phyloP scores from a whole-genome alignment of 306 rosid genomes.

The Prosopis cineraria region DNA sequence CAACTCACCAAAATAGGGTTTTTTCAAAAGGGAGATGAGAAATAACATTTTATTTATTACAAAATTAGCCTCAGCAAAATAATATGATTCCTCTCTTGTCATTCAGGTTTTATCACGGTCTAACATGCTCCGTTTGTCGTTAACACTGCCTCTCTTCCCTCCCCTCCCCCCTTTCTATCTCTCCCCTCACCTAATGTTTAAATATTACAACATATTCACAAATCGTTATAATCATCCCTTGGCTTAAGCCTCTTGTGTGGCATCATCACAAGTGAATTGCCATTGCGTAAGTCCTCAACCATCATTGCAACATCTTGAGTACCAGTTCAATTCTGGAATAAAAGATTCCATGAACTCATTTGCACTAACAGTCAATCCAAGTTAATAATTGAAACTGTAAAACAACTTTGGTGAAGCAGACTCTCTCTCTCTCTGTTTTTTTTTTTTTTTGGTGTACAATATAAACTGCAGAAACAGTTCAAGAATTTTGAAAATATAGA shows the following conservation, averaged over 20 bases:
- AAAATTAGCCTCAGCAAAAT: too few relatives aligned
- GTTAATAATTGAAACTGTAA: neutral
- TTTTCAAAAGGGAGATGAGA: too few relatives aligned
- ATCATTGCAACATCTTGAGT: neutral
- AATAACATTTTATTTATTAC: too few relatives aligned
- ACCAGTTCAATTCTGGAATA: neutral
- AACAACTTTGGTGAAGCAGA: neutral
- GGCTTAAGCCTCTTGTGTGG: neutral
- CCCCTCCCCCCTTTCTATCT: too few relatives aligned
- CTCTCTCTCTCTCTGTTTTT: too few relatives aligned
- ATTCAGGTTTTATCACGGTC: too few relatives aligned
- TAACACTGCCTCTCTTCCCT: too few relatives aligned
- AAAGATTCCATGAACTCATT: neutral
- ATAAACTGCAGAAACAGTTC: neutral
- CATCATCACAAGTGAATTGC: neutral
- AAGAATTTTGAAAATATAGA: conserved; percentile 18
- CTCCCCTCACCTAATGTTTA: neutral
- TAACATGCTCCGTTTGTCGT: too few relatives aligned
- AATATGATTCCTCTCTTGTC: too few relatives aligned
- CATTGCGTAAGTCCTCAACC: neutral
- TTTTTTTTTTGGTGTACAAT: neutral
- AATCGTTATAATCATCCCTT: neutral
- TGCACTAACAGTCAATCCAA: neutral
- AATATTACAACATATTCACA: neutral
- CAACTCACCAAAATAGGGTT: too few relatives aligned